These are phyloP conservation scores for Mrakia blollopis DNA, from an alignment of 768 basidiomycete species.

Conservation along the genomic window DNA sequence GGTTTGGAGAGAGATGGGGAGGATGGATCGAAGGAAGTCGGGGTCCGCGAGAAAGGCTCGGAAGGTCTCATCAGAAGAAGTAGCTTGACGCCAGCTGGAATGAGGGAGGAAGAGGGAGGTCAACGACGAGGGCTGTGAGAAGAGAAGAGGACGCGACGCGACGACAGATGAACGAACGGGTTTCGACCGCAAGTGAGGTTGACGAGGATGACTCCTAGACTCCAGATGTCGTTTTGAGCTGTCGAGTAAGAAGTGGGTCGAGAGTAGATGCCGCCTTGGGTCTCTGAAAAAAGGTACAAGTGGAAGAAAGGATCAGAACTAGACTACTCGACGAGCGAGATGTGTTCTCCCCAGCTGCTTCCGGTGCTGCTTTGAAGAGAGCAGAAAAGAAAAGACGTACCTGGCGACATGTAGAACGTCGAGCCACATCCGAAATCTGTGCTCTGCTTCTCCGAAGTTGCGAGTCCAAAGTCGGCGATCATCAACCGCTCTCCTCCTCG, in stretches of 20 bases:
- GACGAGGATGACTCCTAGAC: conserved; percentile 57
- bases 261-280: conserved; percentile 54
- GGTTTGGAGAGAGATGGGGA: conserved; percentile 66
- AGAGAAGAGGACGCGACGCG: not conserved
- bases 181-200: not conserved
- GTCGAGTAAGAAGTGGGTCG: conserved; percentile 56
- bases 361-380: too few relatives aligned
- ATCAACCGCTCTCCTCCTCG: conserved; percentile 27
- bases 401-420: conserved; percentile 75
- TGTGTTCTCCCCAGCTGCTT: not conserved
- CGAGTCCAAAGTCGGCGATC: conserved; percentile 45
- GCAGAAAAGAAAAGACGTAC: not conserved
- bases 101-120: not conserved
- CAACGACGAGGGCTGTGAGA: not conserved
- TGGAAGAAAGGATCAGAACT: not conserved
- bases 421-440: conserved; percentile 44
- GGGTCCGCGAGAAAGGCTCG: conserved; percentile 60
- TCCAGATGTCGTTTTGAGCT: conserved; percentile 90
- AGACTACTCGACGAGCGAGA: not conserved
- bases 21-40: conserved; percentile 60
- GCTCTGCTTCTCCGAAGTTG: conserved; percentile 40
- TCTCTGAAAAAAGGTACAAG: conserved; percentile 40
- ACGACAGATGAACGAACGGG: not conserved
- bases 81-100: conserved; percentile 66
- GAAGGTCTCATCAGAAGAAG: conserved; percentile 65